Percentiles rank a stretch among this genome's conserved stretches.
Conservation (phyloP, 2,329 filamentous ascomycete species). For the Microdochium nivale region DNA sequence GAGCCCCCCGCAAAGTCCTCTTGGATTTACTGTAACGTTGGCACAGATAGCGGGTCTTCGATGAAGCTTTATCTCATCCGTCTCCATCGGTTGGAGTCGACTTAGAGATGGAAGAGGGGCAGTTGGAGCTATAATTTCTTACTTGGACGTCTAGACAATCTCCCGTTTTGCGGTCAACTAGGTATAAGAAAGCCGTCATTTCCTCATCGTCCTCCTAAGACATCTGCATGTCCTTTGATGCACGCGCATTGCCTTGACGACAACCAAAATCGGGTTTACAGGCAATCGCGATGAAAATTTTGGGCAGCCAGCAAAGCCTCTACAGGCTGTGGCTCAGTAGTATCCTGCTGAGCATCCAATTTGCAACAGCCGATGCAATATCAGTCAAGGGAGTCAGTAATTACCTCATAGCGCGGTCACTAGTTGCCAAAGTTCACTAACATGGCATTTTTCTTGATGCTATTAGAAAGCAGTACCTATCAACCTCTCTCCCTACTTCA, state of each 20-base stretch:
- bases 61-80: not conserved
- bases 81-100: not conserved
- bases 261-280: not conserved
- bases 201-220: not conserved
- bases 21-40: not conserved
- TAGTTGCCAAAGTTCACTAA: not conserved
- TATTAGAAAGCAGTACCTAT: slow-evolving; percentile 17
- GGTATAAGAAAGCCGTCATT: no score
- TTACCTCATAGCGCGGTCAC: no score
- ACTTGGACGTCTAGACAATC: not conserved
- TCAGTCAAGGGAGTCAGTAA: not conserved
- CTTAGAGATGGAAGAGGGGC: not conserved
- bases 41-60: not conserved
- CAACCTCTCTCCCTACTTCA: slow-evolving; percentile 26
- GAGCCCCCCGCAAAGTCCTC: not conserved
- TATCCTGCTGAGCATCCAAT: not conserved
- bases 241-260: not conserved
- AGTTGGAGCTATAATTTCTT: not conserved
- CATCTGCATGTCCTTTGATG: not conserved
- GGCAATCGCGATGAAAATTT: not conserved
- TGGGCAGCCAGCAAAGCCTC: not conserved
- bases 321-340: not conserved
- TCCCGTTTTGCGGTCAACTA: not conserved
- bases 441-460: no score
- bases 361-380: not conserved